phyloP scores from a whole-genome alignment of 306 rosid species.

The Amphicarpaea edgeworthii region DNA sequence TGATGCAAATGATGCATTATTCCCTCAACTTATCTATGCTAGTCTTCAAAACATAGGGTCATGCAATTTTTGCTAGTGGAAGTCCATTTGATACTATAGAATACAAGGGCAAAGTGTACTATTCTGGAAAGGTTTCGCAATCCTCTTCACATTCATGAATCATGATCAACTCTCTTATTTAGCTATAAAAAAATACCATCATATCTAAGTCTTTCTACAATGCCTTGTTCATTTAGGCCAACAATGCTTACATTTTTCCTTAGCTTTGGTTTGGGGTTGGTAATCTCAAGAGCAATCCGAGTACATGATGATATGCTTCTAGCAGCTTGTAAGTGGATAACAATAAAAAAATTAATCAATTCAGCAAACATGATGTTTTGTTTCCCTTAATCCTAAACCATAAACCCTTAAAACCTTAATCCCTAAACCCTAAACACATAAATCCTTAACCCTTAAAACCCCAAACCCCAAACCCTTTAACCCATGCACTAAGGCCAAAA shows the following conservation, averaged over 20 bases:
- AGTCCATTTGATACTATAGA: slow-evolving; percentile 38
- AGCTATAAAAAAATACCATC: neutral
- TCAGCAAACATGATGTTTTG: neutral
- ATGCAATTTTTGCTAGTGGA: slow-evolving; percentile 25
- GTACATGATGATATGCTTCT: slow-evolving; percentile 25
- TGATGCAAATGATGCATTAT: neutral
- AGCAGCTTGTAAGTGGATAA: slow-evolving; percentile 18
- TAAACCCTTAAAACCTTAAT: too few species aligned
- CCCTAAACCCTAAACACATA: too few species aligned
- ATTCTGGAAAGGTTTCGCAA: slow-evolving; percentile 76
- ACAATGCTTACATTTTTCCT: slow-evolving; percentile 29
- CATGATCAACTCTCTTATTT: neutral
- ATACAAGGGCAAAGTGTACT: slow-evolving; percentile 64
- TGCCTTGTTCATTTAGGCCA: slow-evolving; percentile 6
- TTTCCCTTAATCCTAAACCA: too few species aligned
- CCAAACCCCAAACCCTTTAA: too few species aligned
- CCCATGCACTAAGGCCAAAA: too few species aligned
- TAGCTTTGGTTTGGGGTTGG: slow-evolving; percentile 27
- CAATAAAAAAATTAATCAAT: neutral
- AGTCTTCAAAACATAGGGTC: slow-evolving; percentile 15
- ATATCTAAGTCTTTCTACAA: slow-evolving; percentile 4
- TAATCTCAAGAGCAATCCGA: slow-evolving; percentile 30
- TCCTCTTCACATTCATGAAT: neutral
- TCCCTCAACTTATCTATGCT: neutral
- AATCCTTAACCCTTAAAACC: too few species aligned